phyloP scores from a whole-genome alignment of 257 asterid species.

The Przewalskia tangutica region DNA sequence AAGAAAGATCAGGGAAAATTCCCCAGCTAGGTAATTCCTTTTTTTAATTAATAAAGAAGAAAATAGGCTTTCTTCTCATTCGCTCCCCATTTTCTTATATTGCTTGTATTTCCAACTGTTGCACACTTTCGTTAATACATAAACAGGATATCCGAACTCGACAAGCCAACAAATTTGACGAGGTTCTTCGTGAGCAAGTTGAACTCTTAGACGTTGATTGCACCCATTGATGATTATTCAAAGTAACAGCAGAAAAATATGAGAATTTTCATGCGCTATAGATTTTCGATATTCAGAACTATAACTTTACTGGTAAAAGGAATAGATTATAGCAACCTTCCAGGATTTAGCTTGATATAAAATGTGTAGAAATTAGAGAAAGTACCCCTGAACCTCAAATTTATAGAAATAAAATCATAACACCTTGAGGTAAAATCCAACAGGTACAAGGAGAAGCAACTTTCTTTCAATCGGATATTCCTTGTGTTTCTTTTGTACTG shows the following conservation, averaged over 20 bases:
- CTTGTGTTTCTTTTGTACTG: not conserved
- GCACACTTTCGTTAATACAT: not conserved
- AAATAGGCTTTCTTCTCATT: not conserved
- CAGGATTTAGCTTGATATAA: not conserved
- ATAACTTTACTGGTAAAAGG: not conserved
- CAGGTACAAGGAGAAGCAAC: not conserved
- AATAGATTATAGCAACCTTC: not conserved
- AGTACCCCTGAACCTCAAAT: not conserved
- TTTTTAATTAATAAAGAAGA: not conserved
- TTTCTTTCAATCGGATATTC: not conserved
- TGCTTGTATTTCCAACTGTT: not conserved
- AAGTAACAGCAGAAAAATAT: not conserved
- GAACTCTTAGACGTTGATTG: not conserved
- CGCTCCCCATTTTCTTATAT: not conserved
- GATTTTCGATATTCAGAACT: not conserved
- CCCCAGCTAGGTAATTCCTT: not conserved
- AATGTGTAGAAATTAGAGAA: not conserved
- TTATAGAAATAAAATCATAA: not conserved
- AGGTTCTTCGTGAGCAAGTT: not conserved
- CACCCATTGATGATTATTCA: not conserved
- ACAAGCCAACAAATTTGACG: not conserved
- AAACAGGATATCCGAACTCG: not conserved
- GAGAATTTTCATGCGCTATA: not conserved
- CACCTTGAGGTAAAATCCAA: not conserved
- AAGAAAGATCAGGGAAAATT: not conserved